phyloP scores from a whole-genome alignment of 805 yeast genomes.

The Hanseniaspora occidentalis region DNA sequence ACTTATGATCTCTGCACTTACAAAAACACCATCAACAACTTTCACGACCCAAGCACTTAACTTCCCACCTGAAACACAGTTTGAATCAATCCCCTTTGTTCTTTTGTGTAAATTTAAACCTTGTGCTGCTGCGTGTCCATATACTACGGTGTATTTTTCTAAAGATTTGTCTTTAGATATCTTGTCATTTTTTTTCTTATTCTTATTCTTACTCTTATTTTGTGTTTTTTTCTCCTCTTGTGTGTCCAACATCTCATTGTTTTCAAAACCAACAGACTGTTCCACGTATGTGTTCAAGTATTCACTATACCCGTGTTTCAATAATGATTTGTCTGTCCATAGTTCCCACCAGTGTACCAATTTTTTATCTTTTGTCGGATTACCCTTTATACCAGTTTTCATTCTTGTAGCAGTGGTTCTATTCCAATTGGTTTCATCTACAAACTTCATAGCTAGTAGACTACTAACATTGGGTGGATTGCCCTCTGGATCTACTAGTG shows the following conservation, averaged over 20 bases:
- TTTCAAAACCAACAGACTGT: no score
- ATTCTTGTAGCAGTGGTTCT: conserved; percentile 15
- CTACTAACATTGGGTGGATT: conserved; percentile 47
- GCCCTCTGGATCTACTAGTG: conserved; percentile 21
- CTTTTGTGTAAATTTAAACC: conserved; percentile 56
- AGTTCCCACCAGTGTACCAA: conserved; percentile 44
- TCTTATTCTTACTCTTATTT: no score
- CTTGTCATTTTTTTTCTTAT: conserved; percentile 5
- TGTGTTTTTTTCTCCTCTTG: no score
- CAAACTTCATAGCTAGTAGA: conserved; percentile 56
- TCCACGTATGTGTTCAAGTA: no score
- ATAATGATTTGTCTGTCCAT: conserved; percentile 29
- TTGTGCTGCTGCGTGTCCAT: conserved; percentile 81
- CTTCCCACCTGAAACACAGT: conserved; percentile 65
- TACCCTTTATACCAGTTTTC: not conserved
- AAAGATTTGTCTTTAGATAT: conserved; percentile 11
- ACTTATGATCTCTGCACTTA: not conserved
- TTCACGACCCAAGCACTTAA: conserved; percentile 40
- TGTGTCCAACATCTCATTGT: no score
- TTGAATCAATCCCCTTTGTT: conserved; percentile 72
- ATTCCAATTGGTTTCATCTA: conserved; percentile 52
- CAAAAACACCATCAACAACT: not conserved
- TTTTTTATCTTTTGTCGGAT: conserved; percentile 11
- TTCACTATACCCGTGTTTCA: not conserved
- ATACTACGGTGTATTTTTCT: conserved; percentile 37